Percentiles rank a stretch among this genome's conserved stretches.
Conservation (phyloP, 2,329 filamentous ascomycete species). For the Colletotrichum gigasporum region DNA sequence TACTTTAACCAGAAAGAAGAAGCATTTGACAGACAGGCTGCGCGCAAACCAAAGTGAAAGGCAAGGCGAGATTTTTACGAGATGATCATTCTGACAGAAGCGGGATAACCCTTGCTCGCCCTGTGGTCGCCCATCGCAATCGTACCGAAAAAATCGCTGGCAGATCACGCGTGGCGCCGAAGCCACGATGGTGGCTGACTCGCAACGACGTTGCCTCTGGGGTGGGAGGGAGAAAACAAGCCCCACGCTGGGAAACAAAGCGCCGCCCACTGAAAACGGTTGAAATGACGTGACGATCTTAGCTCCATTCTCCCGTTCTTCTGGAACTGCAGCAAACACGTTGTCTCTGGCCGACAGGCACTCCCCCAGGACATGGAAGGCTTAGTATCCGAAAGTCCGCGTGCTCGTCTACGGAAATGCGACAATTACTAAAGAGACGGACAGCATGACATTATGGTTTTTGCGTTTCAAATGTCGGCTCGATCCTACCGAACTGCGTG, state of each 20-base stretch:
- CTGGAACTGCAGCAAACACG: not conserved
- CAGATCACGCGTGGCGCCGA: no score
- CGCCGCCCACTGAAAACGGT: not conserved
- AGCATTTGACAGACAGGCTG: not conserved
- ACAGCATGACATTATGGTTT: not conserved
- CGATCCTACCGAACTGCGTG: constrained; percentile 1
- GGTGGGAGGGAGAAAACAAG: not conserved
- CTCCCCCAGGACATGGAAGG: not conserved
- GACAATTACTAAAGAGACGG: not conserved
- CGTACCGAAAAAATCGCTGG: not conserved
- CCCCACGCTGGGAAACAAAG: not conserved
- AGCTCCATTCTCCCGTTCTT: not conserved
- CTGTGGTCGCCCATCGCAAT: not conserved
- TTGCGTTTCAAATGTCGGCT: constrained; percentile 9
- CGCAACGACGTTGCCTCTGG: not conserved
- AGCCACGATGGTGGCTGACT: constrained; percentile 6
- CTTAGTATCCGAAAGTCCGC: not conserved
- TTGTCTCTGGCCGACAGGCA: not conserved
- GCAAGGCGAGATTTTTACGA: no score
- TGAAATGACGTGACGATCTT: not conserved
- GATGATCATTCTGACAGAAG: not conserved
- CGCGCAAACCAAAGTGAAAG: not conserved
- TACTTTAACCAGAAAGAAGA: no score
- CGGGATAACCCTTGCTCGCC: not conserved
- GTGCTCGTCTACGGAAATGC: not conserved